phyloP scores from a whole-genome alignment of 2,329 filamentous ascomycete genomes.

The Diaporthe australafricana region DNA sequence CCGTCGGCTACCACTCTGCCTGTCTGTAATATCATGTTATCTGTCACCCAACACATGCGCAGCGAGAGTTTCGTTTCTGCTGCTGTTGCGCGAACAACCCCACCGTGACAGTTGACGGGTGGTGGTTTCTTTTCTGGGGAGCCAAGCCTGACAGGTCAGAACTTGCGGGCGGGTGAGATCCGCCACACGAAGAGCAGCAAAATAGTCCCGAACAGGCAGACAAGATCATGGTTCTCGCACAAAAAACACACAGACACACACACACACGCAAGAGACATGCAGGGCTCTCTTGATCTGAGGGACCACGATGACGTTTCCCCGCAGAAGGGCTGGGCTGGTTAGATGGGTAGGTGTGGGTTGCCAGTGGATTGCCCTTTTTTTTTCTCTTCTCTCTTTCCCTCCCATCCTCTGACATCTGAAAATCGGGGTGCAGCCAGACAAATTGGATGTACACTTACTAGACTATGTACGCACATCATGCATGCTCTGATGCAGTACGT shows the following conservation, averaged over 20 bases:
- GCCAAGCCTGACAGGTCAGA: neutral
- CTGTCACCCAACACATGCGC: neutral
- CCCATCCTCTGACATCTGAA: slow-evolving; percentile 31
- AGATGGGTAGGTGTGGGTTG: neutral
- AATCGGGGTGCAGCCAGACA: neutral
- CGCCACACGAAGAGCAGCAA: slow-evolving; percentile 2
- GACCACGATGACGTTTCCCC: slow-evolving; percentile 36
- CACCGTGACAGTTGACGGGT: neutral
- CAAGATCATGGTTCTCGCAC: neutral
- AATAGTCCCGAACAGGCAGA: neutral
- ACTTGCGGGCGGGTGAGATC: slow-evolving; percentile 7
- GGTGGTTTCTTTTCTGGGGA: too few relatives aligned
- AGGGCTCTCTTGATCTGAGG: neutral
- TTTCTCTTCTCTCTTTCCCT: neutral
- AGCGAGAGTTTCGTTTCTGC: too few relatives aligned
- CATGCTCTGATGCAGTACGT: neutral
- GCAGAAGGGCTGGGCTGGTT: slow-evolving; percentile 25
- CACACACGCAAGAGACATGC: neutral
- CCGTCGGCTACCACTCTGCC: too few relatives aligned
- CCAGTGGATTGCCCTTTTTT: slow-evolving; percentile 13
- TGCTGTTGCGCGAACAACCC: too few relatives aligned
- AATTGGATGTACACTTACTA: too few relatives aligned
- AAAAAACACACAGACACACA: neutral
- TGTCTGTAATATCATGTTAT: too few relatives aligned
- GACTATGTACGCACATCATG: too few relatives aligned